Percentiles rank a stretch among this genome's conserved stretches.
Evolutionary conservation across 306 rosid genomes (phyloP).

Genomic region (Quercus rubra): DNA sequence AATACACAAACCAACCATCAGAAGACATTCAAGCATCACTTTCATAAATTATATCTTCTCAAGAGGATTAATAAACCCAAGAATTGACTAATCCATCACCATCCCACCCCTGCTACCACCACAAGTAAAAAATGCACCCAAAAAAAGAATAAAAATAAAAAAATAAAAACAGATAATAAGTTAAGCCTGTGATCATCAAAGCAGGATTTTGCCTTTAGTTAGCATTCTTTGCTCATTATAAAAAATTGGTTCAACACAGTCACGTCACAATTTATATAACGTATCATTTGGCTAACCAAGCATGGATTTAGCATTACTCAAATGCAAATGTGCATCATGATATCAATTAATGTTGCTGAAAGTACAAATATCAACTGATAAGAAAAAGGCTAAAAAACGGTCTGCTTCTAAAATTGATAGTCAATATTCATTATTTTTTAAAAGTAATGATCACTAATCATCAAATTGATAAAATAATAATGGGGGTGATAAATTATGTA

Average conservation of each 20-base stretch:
- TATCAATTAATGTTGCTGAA: too few species aligned
- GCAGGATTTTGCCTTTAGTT: too few species aligned
- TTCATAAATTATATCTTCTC: background rate
- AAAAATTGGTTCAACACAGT: too few species aligned
- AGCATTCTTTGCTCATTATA: too few species aligned
- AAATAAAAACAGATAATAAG: background rate
- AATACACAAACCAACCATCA: slow-evolving; percentile 10
- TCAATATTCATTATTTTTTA: too few species aligned
- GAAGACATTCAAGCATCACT: background rate
- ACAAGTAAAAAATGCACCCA: background rate
- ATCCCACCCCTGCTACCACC: background rate
- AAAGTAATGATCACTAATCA: background rate
- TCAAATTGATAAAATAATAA: background rate
- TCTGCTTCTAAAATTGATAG: too few species aligned
- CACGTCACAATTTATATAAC: background rate
- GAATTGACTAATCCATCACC: background rate
- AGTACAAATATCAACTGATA: too few species aligned
- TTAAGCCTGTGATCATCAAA: background rate
- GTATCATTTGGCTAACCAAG: background rate
- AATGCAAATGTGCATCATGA: background rate
- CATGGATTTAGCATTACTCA: background rate
- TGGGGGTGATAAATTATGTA: background rate
- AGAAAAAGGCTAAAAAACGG: too few species aligned
- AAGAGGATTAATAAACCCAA: background rate
- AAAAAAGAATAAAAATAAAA: background rate